Evolutionary conservation across 768 basidiomycete species (phyloP), one percentile per base, ranked within the genome.

Genomic region (Dictyophora rubrovolvata): DNA sequence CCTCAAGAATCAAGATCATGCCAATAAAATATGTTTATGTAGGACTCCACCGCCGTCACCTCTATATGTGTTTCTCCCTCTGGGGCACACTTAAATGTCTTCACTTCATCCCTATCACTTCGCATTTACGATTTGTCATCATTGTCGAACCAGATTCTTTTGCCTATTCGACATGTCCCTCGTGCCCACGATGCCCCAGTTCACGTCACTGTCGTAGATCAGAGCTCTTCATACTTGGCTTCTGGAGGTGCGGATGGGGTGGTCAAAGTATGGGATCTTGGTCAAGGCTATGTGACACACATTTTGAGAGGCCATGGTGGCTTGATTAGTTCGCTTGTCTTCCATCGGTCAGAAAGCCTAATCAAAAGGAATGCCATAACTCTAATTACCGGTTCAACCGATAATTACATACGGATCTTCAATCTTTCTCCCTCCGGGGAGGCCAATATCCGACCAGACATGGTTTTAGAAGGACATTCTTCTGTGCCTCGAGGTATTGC

Each of bases 241-340:
- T 95, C 94, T 17, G 96, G 96, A 1, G 89, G 95, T 11, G 92
- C 95, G 7, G 96, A 99, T 63, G 95, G 96, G 21, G 80, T 90
- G 34, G 96, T 97, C 49, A 98, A 97, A 75, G 91, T 99, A 10
- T 98, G 93, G 93, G 87, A 96, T 69, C 84, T 93, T 50, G 72
- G 77, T 3, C 85, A 85, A 22, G 94, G 93, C 35, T 93, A 86
- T 68, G 82, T 89, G 34, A 99, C 96, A 0, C 96, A 99, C 70
- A 79, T 93, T 12, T 93, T 95, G 78, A 89, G 88, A 66, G 95
- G 94, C 1, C 96, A 98, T 68, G 96, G 94, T 5, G 96, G 96
- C n/a, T 90, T 96, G 61, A 86, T 99, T 69, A 90, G 88, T 64
- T 93, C 95, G 16, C 74, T 98, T 61, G 74, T 80, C 22, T 99